Conservation (phyloP, 2,329 filamentous ascomycete genomes). For the Furcasterigmium sp. region DNA sequence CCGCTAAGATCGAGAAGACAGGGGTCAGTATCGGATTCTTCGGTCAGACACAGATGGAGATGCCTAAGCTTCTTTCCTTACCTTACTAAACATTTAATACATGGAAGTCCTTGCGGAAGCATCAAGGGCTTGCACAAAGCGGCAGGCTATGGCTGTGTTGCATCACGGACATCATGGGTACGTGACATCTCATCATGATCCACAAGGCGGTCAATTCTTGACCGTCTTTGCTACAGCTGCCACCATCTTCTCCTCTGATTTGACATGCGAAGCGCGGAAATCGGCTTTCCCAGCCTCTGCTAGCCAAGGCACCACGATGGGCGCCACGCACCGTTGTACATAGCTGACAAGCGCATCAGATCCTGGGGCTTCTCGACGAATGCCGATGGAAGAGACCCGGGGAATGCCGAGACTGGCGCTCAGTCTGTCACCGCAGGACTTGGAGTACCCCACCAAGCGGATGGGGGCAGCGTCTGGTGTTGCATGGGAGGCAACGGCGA, state of each 20-base stretch:
- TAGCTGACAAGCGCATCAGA: slow-evolving; percentile 52
- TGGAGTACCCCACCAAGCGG: slow-evolving; percentile 59
- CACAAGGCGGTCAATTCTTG: slow-evolving; percentile 6
- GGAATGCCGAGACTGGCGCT: slow-evolving; percentile 54
- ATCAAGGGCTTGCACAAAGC: not conserved
- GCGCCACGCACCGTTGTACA: slow-evolving; percentile 44
- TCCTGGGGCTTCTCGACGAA: slow-evolving; percentile 51
- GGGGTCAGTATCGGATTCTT: too few relatives aligned
- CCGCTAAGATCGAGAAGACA: too few relatives aligned
- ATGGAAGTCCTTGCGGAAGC: too few relatives aligned
- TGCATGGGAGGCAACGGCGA: slow-evolving; percentile 42
- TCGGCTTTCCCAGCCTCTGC: slow-evolving; percentile 12
- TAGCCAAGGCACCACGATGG: slow-evolving; percentile 51
- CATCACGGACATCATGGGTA: not conserved
- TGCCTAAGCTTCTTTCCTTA: too few relatives aligned
- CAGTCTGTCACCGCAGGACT: slow-evolving; percentile 51
- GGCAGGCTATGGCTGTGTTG: not conserved
- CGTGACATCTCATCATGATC: not conserved
- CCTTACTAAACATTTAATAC: too few relatives aligned
- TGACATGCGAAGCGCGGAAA: slow-evolving; percentile 21
- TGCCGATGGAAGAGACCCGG: slow-evolving; percentile 58
- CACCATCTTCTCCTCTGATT: slow-evolving; percentile 9
- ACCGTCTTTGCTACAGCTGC: not conserved
- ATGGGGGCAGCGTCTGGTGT: slow-evolving; percentile 33
- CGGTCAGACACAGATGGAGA: too few relatives aligned